phyloP scores from a whole-genome alignment of 2,329 filamentous ascomycete species.

The Plectosphaerella plurivora region DNA sequence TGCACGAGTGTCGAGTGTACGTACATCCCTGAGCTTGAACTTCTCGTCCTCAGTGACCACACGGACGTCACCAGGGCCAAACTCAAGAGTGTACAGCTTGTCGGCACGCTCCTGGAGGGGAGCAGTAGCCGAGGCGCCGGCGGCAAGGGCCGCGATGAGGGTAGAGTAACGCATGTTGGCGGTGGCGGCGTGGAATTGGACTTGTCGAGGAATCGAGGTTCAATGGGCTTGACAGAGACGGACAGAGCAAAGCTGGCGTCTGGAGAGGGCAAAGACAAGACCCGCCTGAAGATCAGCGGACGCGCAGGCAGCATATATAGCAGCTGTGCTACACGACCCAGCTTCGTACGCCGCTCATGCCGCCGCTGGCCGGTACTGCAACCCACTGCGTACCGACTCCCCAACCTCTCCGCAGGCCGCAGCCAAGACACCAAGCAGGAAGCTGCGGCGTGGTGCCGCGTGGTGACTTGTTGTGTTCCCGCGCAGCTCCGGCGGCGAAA shows the following conservation, averaged over 20 bases:
- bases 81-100: slow-evolving; percentile 16
- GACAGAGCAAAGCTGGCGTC: not conserved
- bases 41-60: slow-evolving; percentile 19
- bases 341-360: no score
- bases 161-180: slow-evolving; percentile 14
- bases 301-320: not conserved
- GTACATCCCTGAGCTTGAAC: slow-evolving; percentile 17
- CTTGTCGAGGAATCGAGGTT: not conserved
- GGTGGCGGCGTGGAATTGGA: not conserved
- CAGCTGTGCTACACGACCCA: not conserved
- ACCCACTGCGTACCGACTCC: no score
- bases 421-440: not conserved
- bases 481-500: not conserved
- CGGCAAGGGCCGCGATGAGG: slow-evolving; percentile 15
- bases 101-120: slow-evolving; percentile 4
- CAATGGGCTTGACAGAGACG: not conserved
- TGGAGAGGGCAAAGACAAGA: not conserved
- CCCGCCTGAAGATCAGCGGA: not conserved
- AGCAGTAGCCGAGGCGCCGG: slow-evolving; percentile 8
- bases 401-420: not conserved
- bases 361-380: no score
- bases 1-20: not conserved
- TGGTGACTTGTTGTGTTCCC: not conserved
- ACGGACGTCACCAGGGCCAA: slow-evolving; percentile 13
- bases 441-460: not conserved